These are phyloP conservation scores for Lasiosphaeriaceae sp. DNA, from an alignment of 495 filamentous ascomycete genomes.

Conservation along the genomic window DNA sequence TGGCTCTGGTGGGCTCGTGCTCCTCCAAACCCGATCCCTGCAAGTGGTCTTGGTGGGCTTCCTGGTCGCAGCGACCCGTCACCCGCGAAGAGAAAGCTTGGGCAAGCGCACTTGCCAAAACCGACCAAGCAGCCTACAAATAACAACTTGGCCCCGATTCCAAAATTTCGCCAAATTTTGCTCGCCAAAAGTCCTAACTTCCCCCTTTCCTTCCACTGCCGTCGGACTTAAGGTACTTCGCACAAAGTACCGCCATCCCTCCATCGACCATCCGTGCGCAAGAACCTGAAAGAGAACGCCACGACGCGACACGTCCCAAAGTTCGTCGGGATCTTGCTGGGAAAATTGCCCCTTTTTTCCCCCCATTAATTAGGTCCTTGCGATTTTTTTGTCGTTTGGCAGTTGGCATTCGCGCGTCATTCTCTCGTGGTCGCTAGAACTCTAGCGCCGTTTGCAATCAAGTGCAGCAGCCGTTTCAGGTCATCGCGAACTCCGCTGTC, in stretches of 20 bases:
- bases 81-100: constrained; percentile 17
- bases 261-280: constrained; percentile 1
- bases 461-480: constrained; percentile 13
- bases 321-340: neutral
- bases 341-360: neutral
- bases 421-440: constrained; percentile 22
- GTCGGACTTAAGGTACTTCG: constrained; percentile 8
- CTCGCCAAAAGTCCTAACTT: constrained; percentile 22
- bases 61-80: constrained; percentile 24
- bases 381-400: neutral
- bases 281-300: constrained; percentile 1
- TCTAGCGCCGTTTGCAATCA: constrained; percentile 8
- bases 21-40: constrained; percentile 17
- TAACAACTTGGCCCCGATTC: constrained; percentile 37
- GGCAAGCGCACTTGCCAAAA: constrained; percentile 28
- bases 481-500: neutral
- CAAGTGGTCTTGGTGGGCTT: constrained; percentile 14
- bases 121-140: constrained; percentile 34
- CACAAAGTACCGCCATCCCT: constrained; percentile 5
- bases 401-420: constrained; percentile 23
- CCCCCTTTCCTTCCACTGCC: constrained; percentile 9
- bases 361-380: neutral
- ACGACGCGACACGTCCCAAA: constrained; percentile 6
- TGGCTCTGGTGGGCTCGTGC: constrained; percentile 6
- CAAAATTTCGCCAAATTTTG: constrained; percentile 33